Conservation (phyloP, 768 basidiomycete species). For the Tremella yokohamensis region DNA sequence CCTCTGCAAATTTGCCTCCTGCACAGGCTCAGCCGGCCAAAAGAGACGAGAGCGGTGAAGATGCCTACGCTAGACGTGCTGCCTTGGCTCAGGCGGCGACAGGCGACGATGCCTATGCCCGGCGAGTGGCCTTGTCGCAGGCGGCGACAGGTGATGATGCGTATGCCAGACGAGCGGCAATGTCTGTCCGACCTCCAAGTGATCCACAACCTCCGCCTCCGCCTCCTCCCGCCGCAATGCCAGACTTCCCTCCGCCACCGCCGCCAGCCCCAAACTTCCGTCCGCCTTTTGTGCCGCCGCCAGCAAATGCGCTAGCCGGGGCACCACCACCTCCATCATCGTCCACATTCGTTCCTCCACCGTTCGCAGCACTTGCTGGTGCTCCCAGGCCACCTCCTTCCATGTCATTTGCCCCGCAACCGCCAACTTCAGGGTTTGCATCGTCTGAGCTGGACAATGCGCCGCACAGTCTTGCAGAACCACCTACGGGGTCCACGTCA, state of each 20-base stretch:
- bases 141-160: constrained; percentile 41
- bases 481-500: neutral
- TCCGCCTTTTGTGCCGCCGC: constrained; percentile 14
- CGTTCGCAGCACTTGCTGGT: neutral
- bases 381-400: constrained; percentile 7
- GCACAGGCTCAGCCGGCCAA: constrained; percentile 8
- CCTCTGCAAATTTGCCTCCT: constrained; percentile 16
- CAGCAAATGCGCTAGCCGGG: constrained; percentile 1
- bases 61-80: constrained; percentile 40
- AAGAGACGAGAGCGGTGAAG: constrained; percentile 33
- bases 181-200: constrained; percentile 11
- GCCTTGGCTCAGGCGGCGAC: constrained; percentile 32
- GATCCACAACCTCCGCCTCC: constrained; percentile 4
- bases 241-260: constrained; percentile 5
- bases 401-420: neutral
- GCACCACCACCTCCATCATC: constrained; percentile 7
- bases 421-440: neutral
- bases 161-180: constrained; percentile 33
- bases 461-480: neutral
- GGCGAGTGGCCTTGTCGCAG: constrained; percentile 24
- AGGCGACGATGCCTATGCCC: constrained; percentile 23
- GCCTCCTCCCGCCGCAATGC: constrained; percentile 3
- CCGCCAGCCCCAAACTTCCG: neutral
- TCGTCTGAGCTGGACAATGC: neutral
- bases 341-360: constrained; percentile 8